Evolutionary conservation across 805 yeast genomes (phyloP), one percentile per base, ranked within the genome.

Genomic region (Torulaspora delbrueckii): DNA sequence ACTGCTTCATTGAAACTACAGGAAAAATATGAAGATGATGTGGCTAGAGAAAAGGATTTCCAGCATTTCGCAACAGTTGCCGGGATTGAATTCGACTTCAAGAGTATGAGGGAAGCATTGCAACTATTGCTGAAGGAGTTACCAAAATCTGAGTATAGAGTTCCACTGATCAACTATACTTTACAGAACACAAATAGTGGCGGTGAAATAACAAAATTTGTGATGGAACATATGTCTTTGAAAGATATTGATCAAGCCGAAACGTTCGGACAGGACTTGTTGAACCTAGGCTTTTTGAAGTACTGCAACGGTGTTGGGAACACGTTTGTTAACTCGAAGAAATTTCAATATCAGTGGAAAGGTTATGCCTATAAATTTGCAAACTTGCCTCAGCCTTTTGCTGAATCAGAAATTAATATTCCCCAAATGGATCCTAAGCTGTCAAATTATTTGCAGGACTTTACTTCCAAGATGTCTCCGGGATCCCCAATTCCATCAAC

Each of bases 321-420:
- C 40, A 78, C 81, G 42, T 87, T 87, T 64, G 87, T 83, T 43
- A 86, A 85, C 62, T 79, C 88, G 16, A 78, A 88, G 2, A 82
- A 80, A 45, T 79, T 82, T 62, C 74, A 70, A 56, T 87, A 86
- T 59, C 96, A 86, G 65, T 88, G 96, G 96, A 82, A 79, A 50
- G 81, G 81, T 3, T 65, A 73, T 48, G 85, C 86, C 1, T 85
- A 77, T 59, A 79, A 76, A 50, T 68, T 77, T 37, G 79, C 81
- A 2, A 72, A 69, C 13, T 13, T 69, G 8, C 61, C 66, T 8
- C 51, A 45, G 19, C 55, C 60, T 16, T 51, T 45, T 34, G 52
- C 50, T 7, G 50, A 46, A n/a, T 8, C 28, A 18, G 51, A 48
- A 14, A 9, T 47, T 9, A 45, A 24, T 16, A 26, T 33, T 8